phyloP scores from a whole-genome alignment of 495 filamentous ascomycete species.

The Daldinia decipiens region DNA sequence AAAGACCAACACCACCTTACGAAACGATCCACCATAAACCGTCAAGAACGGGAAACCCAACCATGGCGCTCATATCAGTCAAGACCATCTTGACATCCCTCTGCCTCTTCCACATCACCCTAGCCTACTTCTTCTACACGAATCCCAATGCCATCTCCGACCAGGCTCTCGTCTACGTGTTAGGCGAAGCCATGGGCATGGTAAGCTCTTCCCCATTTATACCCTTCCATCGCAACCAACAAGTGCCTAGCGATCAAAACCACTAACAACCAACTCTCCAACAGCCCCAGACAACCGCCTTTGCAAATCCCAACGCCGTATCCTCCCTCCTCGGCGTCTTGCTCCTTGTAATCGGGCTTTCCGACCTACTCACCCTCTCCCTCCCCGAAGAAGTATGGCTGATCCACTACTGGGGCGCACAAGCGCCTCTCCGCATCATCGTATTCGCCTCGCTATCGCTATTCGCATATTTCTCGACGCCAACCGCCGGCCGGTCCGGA shows the following conservation, averaged over 20 bases:
- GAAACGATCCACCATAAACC: neutral
- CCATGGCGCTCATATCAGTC: conserved; percentile 82
- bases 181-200: conserved; percentile 84
- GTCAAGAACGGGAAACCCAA: conserved; percentile 21
- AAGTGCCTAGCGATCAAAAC: neutral
- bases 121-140: conserved; percentile 83
- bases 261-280: neutral
- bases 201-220: conserved; percentile 55
- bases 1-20: neutral
- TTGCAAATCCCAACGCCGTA: conserved; percentile 70
- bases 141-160: conserved; percentile 75
- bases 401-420: conserved; percentile 72
- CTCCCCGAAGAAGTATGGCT: conserved; percentile 74
- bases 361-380: conserved; percentile 77
- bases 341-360: conserved; percentile 71
- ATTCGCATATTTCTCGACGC: conserved; percentile 71
- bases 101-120: conserved; percentile 81
- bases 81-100: conserved; percentile 80
- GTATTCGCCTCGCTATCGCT: conserved; percentile 73
- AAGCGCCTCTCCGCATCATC: conserved; percentile 72
- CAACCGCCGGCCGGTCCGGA: conserved; percentile 46
- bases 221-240: neutral
- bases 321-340: conserved; percentile 77
- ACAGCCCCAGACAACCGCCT: conserved; percentile 61
- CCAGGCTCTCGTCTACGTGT: conserved; percentile 81